Evolutionary conservation across 345 rosid species (phyloP).

Genomic region (Streptanthus diversifolius): DNA sequence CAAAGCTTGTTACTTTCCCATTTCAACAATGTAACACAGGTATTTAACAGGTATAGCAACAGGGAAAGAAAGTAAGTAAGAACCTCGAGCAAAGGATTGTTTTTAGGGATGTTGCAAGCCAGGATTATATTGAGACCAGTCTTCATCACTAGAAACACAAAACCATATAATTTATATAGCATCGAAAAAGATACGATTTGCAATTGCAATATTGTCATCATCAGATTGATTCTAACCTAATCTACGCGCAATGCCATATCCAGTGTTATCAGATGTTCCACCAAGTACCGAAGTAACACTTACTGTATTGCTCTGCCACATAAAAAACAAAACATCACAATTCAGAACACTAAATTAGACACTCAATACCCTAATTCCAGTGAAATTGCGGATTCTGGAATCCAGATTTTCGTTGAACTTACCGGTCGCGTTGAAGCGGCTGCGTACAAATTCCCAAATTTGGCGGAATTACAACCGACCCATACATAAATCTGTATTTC

Average conservation of each 20-base stretch:
- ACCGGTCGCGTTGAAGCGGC: conserved; percentile 69
- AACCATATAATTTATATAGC: neutral
- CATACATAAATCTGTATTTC: conserved; percentile 62
- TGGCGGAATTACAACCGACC: conserved; percentile 71
- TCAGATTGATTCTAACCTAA: conserved; percentile 46
- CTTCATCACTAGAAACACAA: conserved; percentile 56
- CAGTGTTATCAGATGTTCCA: conserved; percentile 81
- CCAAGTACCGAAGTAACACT: conserved; percentile 73
- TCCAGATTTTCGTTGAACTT: conserved; percentile 19
- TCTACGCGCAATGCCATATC: conserved; percentile 86
- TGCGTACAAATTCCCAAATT: conserved; percentile 71
- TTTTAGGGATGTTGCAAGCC: conserved; percentile 85
- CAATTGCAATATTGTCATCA: neutral
- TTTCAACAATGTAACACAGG: neutral
- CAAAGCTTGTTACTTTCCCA: neutral
- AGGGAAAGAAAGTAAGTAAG: conserved; percentile 34
- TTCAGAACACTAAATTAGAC: neutral
- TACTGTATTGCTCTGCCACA: conserved; percentile 55
- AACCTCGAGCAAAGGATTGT: conserved; percentile 84
- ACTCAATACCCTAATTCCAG: conserved; percentile 2
- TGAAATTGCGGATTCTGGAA: neutral
- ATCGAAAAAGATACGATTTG: neutral
- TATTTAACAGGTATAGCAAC: conserved; percentile 45
- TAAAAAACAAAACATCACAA: neutral
- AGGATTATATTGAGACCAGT: conserved; percentile 71